Conservation (phyloP, 2,329 filamentous ascomycete genomes). For the Fusarium nygamai region DNA sequence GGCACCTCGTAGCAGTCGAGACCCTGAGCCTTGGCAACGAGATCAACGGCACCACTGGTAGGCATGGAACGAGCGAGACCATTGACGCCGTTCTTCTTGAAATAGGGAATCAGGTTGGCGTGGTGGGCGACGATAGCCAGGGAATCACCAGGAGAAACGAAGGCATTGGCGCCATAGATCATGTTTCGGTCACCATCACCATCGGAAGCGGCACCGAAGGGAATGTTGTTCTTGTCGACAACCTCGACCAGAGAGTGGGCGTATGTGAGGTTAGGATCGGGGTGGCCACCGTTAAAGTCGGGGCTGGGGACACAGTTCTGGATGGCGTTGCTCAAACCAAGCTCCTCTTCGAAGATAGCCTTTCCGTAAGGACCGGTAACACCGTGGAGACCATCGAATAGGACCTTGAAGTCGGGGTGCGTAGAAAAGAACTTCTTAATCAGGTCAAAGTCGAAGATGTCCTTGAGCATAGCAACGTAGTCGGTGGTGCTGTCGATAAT, state of each 20-base stretch:
- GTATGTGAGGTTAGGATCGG: constrained; percentile 97
- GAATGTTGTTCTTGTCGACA: constrained; percentile 90
- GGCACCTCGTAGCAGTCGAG: constrained; percentile 95
- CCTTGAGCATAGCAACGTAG: constrained; percentile 95
- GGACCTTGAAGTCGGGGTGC: constrained; percentile 93
- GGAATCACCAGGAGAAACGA: constrained; percentile 97
- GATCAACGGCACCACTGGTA: constrained; percentile 92
- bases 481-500: constrained; percentile 92
- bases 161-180: constrained; percentile 97
- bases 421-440: constrained; percentile 93
- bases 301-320: constrained; percentile 94
- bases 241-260: constrained; percentile 93
- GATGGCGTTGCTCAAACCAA: constrained; percentile 79
- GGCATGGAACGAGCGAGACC: constrained; percentile 98
- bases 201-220: constrained; percentile 96
- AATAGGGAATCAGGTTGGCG: constrained; percentile 95
- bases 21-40: constrained; percentile 94
- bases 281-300: constrained; percentile 97
- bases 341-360: constrained; percentile 93
- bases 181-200: constrained; percentile 99
- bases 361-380: constrained; percentile 96
- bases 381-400: constrained; percentile 94
- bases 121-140: constrained; percentile 98
- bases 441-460: constrained; percentile 96
- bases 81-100: constrained; percentile 96